Conservation (phyloP, 306 rosid species). For the Gastrolobium bilobum region DNA sequence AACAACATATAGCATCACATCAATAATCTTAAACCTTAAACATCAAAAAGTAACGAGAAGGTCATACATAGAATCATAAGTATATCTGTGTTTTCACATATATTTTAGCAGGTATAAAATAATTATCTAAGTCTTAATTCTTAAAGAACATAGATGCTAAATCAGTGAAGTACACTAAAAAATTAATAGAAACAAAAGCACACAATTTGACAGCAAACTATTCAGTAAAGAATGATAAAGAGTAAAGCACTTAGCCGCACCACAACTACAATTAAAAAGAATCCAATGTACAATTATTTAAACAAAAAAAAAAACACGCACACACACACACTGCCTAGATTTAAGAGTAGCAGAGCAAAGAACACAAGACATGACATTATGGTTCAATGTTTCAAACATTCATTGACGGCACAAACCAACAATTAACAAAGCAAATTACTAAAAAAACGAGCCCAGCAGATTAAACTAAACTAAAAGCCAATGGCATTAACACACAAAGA, state of each 20-base stretch:
- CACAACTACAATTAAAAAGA: background rate
- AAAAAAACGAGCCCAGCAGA: background rate
- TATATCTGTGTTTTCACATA: constrained; percentile 10
- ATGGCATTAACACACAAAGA: background rate
- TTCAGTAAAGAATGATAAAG: background rate
- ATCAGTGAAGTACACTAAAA: background rate
- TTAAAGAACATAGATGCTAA: too few species aligned
- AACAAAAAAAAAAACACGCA: background rate
- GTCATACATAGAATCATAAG: background rate
- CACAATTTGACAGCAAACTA: background rate
- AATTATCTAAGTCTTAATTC: background rate
- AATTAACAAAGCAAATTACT: background rate
- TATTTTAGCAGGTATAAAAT: background rate
- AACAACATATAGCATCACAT: background rate
- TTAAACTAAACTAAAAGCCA: background rate
- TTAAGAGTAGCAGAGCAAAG: background rate
- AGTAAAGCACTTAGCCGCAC: background rate
- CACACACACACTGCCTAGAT: too few species aligned
- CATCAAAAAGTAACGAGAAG: background rate
- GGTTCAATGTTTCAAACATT: background rate
- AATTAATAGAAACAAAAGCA: background rate
- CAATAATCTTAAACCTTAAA: background rate
- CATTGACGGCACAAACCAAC: background rate
- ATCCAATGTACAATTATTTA: background rate
- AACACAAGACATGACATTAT: background rate